phyloP scores from a whole-genome alignment of 2,329 filamentous ascomycete genomes.

The Trichophyton mentagrophytes region DNA sequence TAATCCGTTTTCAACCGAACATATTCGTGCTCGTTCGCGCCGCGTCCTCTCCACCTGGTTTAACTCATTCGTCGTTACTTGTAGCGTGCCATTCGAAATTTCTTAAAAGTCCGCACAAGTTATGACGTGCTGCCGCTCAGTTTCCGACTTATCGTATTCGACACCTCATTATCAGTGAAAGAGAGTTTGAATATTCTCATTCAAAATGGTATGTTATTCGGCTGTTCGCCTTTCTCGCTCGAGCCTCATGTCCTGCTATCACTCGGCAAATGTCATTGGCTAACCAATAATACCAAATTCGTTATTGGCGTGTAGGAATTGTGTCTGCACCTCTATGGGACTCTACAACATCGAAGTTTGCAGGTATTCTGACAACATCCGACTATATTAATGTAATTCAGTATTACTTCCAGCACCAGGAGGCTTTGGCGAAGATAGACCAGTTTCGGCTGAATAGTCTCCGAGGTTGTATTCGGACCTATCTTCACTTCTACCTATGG shows the following conservation, averaged over 20 bases:
- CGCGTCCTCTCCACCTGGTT: constrained; percentile 11
- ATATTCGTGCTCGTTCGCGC: constrained; percentile 11
- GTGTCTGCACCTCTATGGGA: constrained; percentile 97
- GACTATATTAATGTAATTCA: constrained; percentile 99
- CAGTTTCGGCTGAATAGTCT: constrained; percentile 87
- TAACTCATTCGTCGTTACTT: constrained; percentile 1
- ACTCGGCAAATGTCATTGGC: constrained; percentile 10
- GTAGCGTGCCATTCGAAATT: constrained; percentile 83
- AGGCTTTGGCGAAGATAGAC: constrained; percentile 77
- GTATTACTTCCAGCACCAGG: constrained; percentile 96
- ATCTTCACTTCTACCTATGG: neutral
- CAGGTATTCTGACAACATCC: constrained; percentile 83
- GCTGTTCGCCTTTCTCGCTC: neutral
- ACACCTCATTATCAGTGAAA: constrained; percentile 88
- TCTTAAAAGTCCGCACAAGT: constrained; percentile 88
- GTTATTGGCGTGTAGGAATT: constrained; percentile 51
- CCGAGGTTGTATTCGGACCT: constrained; percentile 47
- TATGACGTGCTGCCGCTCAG: constrained; percentile 96
- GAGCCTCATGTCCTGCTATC: neutral
- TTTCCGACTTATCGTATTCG: constrained; percentile 89
- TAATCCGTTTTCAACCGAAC: constrained; percentile 6
- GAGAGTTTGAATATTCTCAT: constrained; percentile 92
- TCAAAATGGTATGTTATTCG: constrained; percentile 60
- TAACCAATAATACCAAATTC: constrained; percentile 9
- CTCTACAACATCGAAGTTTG: constrained; percentile 82